These are phyloP conservation scores for Primulina eburnea DNA, from an alignment of 257 asterid genomes.

Conservation along the genomic window DNA sequence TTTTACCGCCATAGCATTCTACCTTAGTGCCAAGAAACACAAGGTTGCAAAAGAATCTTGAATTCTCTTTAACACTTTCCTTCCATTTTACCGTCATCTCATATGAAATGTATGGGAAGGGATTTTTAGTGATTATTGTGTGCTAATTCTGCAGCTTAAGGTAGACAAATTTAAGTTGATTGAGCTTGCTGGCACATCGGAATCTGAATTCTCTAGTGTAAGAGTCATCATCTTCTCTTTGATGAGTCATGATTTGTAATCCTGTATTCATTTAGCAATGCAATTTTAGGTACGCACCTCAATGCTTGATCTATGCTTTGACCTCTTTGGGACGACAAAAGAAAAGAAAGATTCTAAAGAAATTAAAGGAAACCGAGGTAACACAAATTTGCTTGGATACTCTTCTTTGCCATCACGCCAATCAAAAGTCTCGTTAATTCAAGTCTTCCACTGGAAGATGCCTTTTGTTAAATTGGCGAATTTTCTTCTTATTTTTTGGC, in stretches of 20 bases:
- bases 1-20: slow-evolving; percentile 80
- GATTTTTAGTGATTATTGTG: slow-evolving; percentile 4
- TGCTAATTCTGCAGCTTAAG: slow-evolving; percentile 56
- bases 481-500: not conserved
- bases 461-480: slow-evolving; percentile 1
- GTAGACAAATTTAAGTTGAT: slow-evolving; percentile 76
- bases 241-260: not conserved
- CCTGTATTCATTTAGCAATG: slow-evolving; percentile 11
- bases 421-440: not conserved
- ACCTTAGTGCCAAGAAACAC: slow-evolving; percentile 69
- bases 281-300: slow-evolving; percentile 68
- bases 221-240: slow-evolving; percentile 21
- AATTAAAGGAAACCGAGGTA: slow-evolving; percentile 89
- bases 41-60: slow-evolving; percentile 49
- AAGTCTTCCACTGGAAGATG: not conserved
- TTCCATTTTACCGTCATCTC: not conserved
- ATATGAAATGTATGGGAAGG: not conserved
- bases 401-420: not conserved
- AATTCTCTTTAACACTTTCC: slow-evolving; percentile 6
- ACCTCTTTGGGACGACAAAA: slow-evolving; percentile 64
- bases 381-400: slow-evolving; percentile 1
- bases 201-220: slow-evolving; percentile 77
- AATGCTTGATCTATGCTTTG: slow-evolving; percentile 83
- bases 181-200: slow-evolving; percentile 88
- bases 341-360: slow-evolving; percentile 77